Evolutionary conservation across 805 yeast genomes (phyloP).

Genomic region (Candida andamanensis): DNA sequence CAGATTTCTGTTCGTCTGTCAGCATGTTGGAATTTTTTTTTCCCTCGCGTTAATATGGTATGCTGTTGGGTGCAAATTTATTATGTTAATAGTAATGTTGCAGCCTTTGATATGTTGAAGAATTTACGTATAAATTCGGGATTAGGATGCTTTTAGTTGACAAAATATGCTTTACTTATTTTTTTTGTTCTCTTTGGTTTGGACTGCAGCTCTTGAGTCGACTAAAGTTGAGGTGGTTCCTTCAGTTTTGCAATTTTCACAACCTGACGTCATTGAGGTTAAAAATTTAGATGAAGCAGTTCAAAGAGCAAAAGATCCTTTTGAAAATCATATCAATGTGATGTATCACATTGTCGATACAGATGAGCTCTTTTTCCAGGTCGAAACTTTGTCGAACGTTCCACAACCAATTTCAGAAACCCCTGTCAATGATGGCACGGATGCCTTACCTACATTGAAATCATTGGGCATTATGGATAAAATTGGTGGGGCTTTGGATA

Average conservation of each 20-base stretch:
- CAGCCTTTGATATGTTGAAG: too few species aligned
- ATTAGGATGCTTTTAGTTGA: too few species aligned
- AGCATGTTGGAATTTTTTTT: too few species aligned
- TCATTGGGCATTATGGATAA: not conserved
- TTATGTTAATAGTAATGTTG: too few species aligned
- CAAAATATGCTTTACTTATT: too few species aligned
- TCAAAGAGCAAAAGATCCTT: not conserved
- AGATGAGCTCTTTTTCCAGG: not conserved
- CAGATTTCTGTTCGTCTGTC: slow-evolving; percentile 30
- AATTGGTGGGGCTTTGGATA: slow-evolving; percentile 2
- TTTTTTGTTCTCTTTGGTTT: too few species aligned
- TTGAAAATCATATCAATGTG: not conserved
- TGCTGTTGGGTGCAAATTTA: slow-evolving; percentile 2
- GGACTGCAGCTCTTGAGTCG: too few species aligned
- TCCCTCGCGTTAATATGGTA: not conserved
- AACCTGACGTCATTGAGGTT: not conserved
- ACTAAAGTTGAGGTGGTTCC: too few species aligned
- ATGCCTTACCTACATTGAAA: too few species aligned
- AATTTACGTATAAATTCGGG: too few species aligned
- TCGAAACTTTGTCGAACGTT: too few species aligned
- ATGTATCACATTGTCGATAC: not conserved
- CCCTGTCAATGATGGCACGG: slow-evolving; percentile 1
- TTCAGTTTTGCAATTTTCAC: slow-evolving; percentile 4
- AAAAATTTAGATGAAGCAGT: not conserved
- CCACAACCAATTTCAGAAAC: not conserved